A percentile compares a stretch with the other conserved stretches of the same genome.
Conservation (phyloP, 2,329 filamentous ascomycete species). For the Aspergillus sp. region DNA sequence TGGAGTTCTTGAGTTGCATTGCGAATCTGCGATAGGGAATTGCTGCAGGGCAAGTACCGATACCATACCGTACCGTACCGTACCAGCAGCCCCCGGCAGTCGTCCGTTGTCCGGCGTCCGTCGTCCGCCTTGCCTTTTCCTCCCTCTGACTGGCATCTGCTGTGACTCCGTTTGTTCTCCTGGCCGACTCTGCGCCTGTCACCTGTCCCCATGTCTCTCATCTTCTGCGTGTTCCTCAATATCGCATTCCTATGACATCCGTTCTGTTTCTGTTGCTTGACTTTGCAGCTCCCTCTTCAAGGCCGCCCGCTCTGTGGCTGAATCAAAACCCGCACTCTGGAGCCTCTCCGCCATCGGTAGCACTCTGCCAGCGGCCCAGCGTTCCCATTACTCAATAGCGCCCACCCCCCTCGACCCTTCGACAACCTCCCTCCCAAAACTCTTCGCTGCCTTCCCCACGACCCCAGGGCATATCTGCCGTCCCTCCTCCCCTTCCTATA, state of each 20-base stretch:
- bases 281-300: slow-evolving; percentile 10
- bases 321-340: slow-evolving; percentile 21
- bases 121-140: slow-evolving; percentile 6
- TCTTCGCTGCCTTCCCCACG: not conserved
- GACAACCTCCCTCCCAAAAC: slow-evolving; percentile 8
- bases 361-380: slow-evolving; percentile 13
- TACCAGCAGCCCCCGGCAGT: not conserved
- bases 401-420: slow-evolving; percentile 1
- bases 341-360: slow-evolving; percentile 25
- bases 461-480: not conserved
- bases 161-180: slow-evolving; percentile 12
- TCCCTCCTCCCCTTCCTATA: not conserved
- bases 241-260: slow-evolving; percentile 9
- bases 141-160: slow-evolving; percentile 3
- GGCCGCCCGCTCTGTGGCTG: slow-evolving; percentile 18
- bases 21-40: not conserved
- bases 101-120: too few relatives aligned
- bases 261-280: slow-evolving; percentile 7
- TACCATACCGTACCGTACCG: slow-evolving; percentile 8
- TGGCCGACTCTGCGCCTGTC: slow-evolving; percentile 4
- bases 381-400: slow-evolving; percentile 19
- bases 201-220: slow-evolving; percentile 11
- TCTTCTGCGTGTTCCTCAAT: slow-evolving; percentile 11
- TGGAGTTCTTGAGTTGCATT: not conserved
- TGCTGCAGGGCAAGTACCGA: not conserved